Conservation (phyloP, 2,329 filamentous ascomycete species). For the Cladophialophora yegresii region DNA sequence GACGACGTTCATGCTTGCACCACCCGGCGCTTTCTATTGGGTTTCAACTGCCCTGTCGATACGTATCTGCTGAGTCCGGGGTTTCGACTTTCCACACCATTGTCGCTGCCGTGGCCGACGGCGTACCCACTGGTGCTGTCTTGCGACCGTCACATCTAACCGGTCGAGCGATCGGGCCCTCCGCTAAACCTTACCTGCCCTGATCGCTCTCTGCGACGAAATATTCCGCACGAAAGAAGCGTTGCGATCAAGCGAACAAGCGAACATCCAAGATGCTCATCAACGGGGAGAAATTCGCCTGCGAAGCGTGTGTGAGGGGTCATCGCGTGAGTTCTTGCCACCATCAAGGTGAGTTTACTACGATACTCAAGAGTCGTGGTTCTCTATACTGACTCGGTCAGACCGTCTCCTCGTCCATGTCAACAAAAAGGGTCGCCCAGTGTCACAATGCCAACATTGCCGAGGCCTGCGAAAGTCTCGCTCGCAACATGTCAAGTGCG, state of each 20-base stretch:
- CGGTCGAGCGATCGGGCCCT: background rate
- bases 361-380: background rate
- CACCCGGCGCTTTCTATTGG: constrained; percentile 10
- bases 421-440: constrained; percentile 95
- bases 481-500: constrained; percentile 91
- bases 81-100: background rate
- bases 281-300: constrained; percentile 96
- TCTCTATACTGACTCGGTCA: constrained; percentile 44
- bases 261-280: constrained; percentile 64
- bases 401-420: constrained; percentile 91
- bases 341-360: constrained; percentile 73
- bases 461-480: constrained; percentile 94
- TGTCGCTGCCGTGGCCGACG: background rate
- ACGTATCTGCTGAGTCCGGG: background rate
- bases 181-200: background rate
- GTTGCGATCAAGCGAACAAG: background rate
- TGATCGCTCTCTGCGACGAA: background rate
- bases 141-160: background rate
- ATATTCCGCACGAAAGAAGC: background rate
- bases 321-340: constrained; percentile 99
- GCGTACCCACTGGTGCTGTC: background rate
- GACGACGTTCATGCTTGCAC: constrained; percentile 14
- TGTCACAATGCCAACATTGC: constrained; percentile 97
- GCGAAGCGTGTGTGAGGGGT: constrained; percentile 95
- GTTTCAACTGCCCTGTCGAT: background rate